Base-by-base conservation (phyloP, 2,329 filamentous ascomycete genomes). In the Chaetomium strumarium region DNA sequence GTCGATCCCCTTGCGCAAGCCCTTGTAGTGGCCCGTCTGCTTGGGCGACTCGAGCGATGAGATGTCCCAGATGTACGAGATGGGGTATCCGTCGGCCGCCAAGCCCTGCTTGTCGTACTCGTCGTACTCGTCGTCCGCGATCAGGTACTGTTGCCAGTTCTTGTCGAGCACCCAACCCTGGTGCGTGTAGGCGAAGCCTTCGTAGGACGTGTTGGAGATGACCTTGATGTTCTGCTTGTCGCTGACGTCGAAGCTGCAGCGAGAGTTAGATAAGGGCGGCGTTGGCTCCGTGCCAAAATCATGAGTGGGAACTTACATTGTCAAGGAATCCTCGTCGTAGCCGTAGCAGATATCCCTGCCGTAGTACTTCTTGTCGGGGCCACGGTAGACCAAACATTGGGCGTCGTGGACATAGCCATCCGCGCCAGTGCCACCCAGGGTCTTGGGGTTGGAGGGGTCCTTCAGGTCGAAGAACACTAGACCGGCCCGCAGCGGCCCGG, bases 401-500 rank as follows among this genome's bases (percentile, higher is more conserved):
- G 79, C 80, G 54, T 83, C 79, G 59, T 83, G 80, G 2, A 82
- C 79, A 48, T 83, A 83, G 1, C 79, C 79, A 51, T 83, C 79
- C 1, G 70, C 64, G 12, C 69, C 69, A 9, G 75, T 76, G 55
- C 79, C 82, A 10, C 80, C 80, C 11, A 77, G 71, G 17, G 69
- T 73, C 19, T 67, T 73, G 0, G 79, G 79, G 30, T 79, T 77
- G 2, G 73, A 63, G 1, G 78, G 77, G 53, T 82, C 72, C 0
- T 71, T 71, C 17, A 83, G 70, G 62, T 83, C 77, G 53, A 83
- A 76, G 64, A 81, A 81, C 63, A 78, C 78, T 24, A 83, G 70
- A 7, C 79, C 52, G 19, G 52, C 43, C 14, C 79, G 20, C 66
- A 65, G 49, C 59, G 60, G 49, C 31, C 66, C 62, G 16, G 55